Conservation (phyloP, 1,139 yeast genomes). For the Candida tropicalis region DNA sequence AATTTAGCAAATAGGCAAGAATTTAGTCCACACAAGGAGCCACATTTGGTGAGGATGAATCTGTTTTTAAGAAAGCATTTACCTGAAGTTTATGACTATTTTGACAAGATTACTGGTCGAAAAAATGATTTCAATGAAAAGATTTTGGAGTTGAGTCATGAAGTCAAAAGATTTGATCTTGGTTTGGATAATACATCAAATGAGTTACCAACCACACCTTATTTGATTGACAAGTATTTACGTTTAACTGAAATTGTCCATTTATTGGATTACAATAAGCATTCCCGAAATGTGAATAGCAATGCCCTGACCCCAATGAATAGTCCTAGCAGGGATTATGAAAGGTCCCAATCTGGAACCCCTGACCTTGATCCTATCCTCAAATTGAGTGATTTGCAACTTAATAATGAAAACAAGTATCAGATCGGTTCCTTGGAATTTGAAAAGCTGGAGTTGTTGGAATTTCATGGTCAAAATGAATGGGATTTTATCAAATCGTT, state of each 20-base stretch:
- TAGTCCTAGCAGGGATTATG: constrained; percentile 6
- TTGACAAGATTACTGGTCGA: constrained; percentile 71
- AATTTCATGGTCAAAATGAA: constrained; percentile 49
- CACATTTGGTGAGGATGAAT: constrained; percentile 75
- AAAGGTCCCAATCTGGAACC: constrained; percentile 1
- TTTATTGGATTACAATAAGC: constrained; percentile 32
- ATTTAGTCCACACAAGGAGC: constrained; percentile 79
- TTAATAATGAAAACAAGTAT: constrained; percentile 33
- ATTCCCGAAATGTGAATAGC: constrained; percentile 1
- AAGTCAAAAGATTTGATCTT: constrained; percentile 53
- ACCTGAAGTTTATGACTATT: constrained; percentile 63
- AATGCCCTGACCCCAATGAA: constrained; percentile 10
- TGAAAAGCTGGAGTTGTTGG: constrained; percentile 52
- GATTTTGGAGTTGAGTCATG: constrained; percentile 57
- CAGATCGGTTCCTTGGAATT: constrained; percentile 58
- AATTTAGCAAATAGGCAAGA: constrained; percentile 76
- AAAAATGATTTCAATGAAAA: constrained; percentile 68
- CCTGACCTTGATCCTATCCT: constrained; percentile 11
- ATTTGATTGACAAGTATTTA: constrained; percentile 64
- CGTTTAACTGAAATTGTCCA: constrained; percentile 61
- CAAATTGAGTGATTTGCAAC: constrained; percentile 12
- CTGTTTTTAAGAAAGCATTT: constrained; percentile 61
- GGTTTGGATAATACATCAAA: constrained; percentile 48
- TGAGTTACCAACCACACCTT: constrained; percentile 70
- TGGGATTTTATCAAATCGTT: constrained; percentile 54